These are phyloP conservation scores for Hemisphaericaspora xylanilytica DNA, from an alignment of 1,139 yeast species.

Conservation along the genomic window DNA sequence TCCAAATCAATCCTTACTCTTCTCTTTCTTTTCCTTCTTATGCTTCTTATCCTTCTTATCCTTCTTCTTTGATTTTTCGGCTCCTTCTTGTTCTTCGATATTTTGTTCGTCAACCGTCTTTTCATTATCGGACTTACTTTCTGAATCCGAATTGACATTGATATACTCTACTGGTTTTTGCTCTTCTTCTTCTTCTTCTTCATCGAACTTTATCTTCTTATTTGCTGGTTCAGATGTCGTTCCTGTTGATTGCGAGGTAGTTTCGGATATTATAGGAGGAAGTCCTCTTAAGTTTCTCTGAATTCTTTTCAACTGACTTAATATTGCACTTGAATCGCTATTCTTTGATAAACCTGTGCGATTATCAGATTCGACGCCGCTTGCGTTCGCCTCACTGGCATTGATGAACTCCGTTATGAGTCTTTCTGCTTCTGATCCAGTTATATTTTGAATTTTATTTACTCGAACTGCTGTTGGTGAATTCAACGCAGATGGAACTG, in stretches of 20 bases:
- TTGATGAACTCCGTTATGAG: conserved; percentile 47
- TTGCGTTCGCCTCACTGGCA: conserved; percentile 27
- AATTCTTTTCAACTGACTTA: conserved; percentile 63
- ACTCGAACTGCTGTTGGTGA: conserved; percentile 48
- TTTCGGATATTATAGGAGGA: conserved; percentile 52
- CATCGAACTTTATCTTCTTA: conserved; percentile 31
- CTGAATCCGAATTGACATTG: conserved; percentile 10
- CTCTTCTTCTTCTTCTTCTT: conserved; percentile 15
- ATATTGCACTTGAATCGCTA: conserved; percentile 31
- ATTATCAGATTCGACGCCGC: conserved; percentile 7
- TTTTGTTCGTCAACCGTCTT: conserved; percentile 20
- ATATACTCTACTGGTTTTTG: conserved; percentile 16
- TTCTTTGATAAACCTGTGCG: conserved; percentile 23
- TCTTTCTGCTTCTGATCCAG: conserved; percentile 43
- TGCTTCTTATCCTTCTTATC: conserved; percentile 17
- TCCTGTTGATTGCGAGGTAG: conserved; percentile 24
- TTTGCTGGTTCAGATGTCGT: conserved; percentile 18
- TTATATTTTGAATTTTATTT: conserved; percentile 24
- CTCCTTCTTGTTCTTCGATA: conserved; percentile 16
- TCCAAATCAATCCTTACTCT: conserved; percentile 7
- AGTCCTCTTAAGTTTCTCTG: conserved; percentile 74
- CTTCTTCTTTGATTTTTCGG: conserved; percentile 9
- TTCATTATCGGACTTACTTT: conserved; percentile 16
- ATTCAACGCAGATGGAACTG: conserved; percentile 45
- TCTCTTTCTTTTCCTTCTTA: conserved; percentile 21